Percentiles rank a stretch among this genome's conserved stretches.
These are phyloP conservation scores for Tilletia indica DNA, from an alignment of 1,284 basidiomycete genomes.

Conservation along the genomic window DNA sequence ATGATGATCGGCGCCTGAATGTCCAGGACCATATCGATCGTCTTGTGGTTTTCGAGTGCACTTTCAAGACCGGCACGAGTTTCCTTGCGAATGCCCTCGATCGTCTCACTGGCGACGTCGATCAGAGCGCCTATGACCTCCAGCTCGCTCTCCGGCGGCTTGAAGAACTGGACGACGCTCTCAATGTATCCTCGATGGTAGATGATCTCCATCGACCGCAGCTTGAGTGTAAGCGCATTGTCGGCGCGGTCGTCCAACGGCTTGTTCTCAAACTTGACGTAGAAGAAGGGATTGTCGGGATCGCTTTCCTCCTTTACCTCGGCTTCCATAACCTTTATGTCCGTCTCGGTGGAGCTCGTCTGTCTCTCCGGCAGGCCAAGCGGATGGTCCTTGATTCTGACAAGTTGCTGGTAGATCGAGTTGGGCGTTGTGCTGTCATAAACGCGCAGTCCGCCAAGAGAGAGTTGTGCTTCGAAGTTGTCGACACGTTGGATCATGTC, in stretches of 20 bases:
- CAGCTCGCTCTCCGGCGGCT: conserved; percentile 88
- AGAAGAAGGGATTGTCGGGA: conserved; percentile 77
- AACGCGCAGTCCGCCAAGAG: conserved; percentile 82
- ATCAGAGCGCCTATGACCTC: conserved; percentile 75
- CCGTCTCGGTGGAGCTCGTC: conserved; percentile 30
- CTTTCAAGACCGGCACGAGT: conserved; percentile 92
- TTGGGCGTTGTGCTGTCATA: conserved; percentile 84
- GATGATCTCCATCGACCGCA: conserved; percentile 97
- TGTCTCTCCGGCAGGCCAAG: conserved; percentile 32
- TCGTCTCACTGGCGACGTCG: conserved; percentile 85
- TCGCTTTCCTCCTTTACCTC: conserved; percentile 23
- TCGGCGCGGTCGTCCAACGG: conserved; percentile 91
- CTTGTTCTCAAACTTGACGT: conserved; percentile 85
- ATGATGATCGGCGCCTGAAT: conserved; percentile 98
- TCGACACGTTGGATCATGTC: conserved; percentile 81
- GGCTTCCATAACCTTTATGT: conserved; percentile 46
- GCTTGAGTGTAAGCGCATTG: conserved; percentile 80
- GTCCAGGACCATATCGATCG: conserved; percentile 90
- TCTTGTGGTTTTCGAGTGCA: conserved; percentile 89
- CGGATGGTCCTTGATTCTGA: conserved; percentile 74
- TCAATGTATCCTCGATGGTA: conserved; percentile 94
- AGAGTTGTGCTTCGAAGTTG: conserved; percentile 78
- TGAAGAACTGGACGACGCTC: conserved; percentile 87
- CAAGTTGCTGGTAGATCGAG: conserved; percentile 86
- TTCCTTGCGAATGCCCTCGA: conserved; percentile 91